A percentile compares a stretch with the other conserved stretches of the same genome.
Conservation (phyloP, 2,329 filamentous ascomycete genomes). For the Fusarium foetens region DNA sequence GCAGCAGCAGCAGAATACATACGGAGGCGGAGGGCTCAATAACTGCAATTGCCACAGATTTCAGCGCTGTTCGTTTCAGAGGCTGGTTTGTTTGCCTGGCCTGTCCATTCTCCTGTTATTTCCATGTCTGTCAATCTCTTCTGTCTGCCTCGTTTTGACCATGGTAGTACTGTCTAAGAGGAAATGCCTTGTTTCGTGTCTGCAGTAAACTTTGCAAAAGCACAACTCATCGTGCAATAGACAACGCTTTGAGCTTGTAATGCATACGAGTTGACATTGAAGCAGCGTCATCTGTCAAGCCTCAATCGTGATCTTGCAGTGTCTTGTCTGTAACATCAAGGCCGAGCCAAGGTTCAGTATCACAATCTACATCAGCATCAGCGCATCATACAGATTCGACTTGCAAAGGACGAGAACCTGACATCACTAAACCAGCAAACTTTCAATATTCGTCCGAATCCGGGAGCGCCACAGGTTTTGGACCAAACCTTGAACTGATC, state of each 20-base stretch:
- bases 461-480: conserved; percentile 21
- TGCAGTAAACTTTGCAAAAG: not conserved
- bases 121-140: not conserved
- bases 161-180: not conserved
- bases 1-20: not conserved
- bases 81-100: not conserved
- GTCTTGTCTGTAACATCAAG: not conserved
- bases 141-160: not conserved
- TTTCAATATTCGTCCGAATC: conserved; percentile 9
- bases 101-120: not conserved
- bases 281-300: conserved; percentile 15
- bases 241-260: conserved; percentile 4
- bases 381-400: not conserved
- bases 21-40: not conserved
- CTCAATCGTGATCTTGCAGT: not conserved
- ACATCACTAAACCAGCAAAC: conserved; percentile 8
- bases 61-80: conserved; percentile 6
- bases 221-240: not conserved
- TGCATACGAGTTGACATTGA: not conserved
- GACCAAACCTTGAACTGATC: conserved; percentile 14
- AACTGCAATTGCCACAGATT: not conserved
- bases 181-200: not conserved
- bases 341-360: not conserved
- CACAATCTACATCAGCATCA: conserved; percentile 3
- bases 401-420: not conserved